Percentiles rank a stretch among this genome's conserved stretches.
These are phyloP conservation scores for Podila minutissima DNA, from an alignment of 192 early-diverging fungal species.

Conservation along the genomic window DNA sequence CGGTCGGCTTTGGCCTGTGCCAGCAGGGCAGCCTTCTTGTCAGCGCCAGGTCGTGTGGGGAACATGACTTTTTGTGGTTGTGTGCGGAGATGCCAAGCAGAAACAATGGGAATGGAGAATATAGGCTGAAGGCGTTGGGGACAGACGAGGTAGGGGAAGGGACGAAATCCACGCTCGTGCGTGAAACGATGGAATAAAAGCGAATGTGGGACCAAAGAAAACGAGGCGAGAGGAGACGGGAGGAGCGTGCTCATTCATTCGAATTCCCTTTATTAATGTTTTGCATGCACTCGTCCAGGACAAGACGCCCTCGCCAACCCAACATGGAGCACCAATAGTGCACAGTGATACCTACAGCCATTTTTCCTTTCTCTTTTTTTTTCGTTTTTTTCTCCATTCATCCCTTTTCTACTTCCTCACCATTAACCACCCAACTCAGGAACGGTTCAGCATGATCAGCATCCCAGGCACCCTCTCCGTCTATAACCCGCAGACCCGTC, in stretches of 20 bases:
- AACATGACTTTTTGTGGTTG: constrained; percentile 21
- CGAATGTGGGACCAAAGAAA: constrained; percentile 2
- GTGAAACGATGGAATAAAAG: background rate
- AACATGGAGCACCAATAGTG: background rate
- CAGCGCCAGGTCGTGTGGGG: constrained; percentile 22
- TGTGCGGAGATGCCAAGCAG: background rate
- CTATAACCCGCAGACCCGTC: constrained; percentile 51
- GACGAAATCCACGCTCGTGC: too few species aligned
- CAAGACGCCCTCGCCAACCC: background rate
- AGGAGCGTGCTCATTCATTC: too few species aligned
- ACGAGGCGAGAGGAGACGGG: too few species aligned
- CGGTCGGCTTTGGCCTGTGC: constrained; percentile 46
- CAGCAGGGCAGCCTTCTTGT: constrained; percentile 40
- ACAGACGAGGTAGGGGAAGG: background rate
- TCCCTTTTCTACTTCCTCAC: background rate
- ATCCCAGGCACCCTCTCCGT: constrained; percentile 48
- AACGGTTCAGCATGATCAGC: constrained; percentile 24
- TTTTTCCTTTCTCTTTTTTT: too few species aligned
- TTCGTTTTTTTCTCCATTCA: background rate
- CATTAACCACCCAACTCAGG: background rate
- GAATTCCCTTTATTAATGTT: too few species aligned
- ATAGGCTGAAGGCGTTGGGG: background rate
- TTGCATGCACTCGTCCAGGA: background rate
- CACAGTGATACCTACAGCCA: too few species aligned
- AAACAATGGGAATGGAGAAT: background rate